These are phyloP conservation scores for Rhexocercosporidium sp. DNA, from an alignment of 2,329 filamentous ascomycete genomes.

Conservation along the genomic window DNA sequence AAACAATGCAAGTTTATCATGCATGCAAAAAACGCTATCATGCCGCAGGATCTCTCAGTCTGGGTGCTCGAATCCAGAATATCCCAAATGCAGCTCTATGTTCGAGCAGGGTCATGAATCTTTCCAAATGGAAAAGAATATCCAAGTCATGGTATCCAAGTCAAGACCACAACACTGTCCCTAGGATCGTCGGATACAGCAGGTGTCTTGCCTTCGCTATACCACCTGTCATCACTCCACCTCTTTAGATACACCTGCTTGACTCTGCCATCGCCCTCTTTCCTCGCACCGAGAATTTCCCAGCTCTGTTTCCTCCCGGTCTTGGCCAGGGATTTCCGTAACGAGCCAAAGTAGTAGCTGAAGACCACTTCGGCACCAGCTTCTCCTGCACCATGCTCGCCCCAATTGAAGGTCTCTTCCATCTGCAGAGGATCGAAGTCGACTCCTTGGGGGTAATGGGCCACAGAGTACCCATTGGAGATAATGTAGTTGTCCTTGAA, in stretches of 20 bases:
- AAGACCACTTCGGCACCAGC: constrained; percentile 31
- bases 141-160: constrained; percentile 33
- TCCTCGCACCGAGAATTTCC: constrained; percentile 56
- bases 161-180: constrained; percentile 39
- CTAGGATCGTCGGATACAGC: constrained; percentile 5
- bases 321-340: constrained; percentile 51
- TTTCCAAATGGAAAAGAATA: background rate
- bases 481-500: constrained; percentile 41
- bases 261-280: constrained; percentile 55
- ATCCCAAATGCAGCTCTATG: background rate
- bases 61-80: background rate
- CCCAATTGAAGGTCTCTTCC: constrained; percentile 40
- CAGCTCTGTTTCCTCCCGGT: constrained; percentile 58
- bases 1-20: background rate
- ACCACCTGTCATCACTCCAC: constrained; percentile 59
- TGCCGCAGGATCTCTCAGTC: background rate
- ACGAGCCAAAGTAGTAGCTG: constrained; percentile 53
- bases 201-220: constrained; percentile 35
- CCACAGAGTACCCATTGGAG: constrained; percentile 38
- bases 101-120: background rate
- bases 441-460: constrained; percentile 40
- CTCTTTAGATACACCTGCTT: constrained; percentile 59
- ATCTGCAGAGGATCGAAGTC: constrained; percentile 39
- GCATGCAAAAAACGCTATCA: constrained; percentile 8
- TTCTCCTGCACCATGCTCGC: constrained; percentile 37